Evolutionary conservation across 352 stramenopile species (phyloP).

Genomic region (Thalassiosira exigua): DNA sequence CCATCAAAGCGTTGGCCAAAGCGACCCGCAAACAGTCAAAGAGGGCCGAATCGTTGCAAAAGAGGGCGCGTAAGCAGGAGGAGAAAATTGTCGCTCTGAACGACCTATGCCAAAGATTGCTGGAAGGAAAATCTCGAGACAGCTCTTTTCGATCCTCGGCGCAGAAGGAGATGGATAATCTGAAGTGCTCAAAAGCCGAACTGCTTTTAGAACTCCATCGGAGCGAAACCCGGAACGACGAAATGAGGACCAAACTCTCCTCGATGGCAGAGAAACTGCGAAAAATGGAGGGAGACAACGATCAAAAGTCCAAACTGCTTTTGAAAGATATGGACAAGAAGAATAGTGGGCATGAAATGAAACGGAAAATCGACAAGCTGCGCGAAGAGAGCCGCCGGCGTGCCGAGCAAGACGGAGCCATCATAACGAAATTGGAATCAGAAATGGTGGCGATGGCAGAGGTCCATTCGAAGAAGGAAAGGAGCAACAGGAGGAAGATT

Average conservation of each 20-base stretch:
- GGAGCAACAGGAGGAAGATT: constrained; percentile 5
- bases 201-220: background rate
- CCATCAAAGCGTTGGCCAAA: background rate
- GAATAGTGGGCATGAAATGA: background rate
- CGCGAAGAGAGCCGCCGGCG: background rate
- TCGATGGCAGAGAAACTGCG: background rate
- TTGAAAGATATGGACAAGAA: background rate
- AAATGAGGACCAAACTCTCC: background rate
- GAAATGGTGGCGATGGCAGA: background rate
- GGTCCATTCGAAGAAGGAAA: constrained; percentile 10
- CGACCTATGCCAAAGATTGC: background rate
- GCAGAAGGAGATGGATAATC: background rate
- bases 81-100: background rate
- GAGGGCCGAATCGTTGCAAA: background rate
- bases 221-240: background rate
- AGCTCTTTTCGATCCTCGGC: background rate
- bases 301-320: background rate
- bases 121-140: background rate
- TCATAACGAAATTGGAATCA: background rate
- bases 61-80: background rate
- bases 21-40: background rate
- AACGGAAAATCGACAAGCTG: background rate
- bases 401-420: background rate
- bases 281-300: background rate
- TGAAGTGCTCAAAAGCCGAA: background rate